Conservation (phyloP, 345 rosid species). For the Iberis pinnata region DNA sequence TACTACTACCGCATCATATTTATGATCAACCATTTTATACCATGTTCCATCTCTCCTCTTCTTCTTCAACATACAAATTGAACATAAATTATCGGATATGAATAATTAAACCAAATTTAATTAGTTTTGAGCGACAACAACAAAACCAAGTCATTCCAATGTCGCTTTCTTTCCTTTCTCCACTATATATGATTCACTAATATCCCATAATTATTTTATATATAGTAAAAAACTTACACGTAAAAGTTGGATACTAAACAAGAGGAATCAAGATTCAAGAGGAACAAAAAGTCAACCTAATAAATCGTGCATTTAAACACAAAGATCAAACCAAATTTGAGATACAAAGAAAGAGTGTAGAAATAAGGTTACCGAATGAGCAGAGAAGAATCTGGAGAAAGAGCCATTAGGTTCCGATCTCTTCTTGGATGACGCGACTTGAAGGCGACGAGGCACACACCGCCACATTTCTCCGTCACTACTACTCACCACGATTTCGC, state of each 20-base stretch:
- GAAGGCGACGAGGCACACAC: slow-evolving; percentile 72
- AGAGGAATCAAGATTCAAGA: too few species aligned
- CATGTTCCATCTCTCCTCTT: slow-evolving; percentile 33
- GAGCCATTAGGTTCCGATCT: slow-evolving; percentile 33
- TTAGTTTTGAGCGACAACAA: too few species aligned
- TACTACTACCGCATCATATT: slow-evolving; percentile 89
- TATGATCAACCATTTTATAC: slow-evolving; percentile 90
- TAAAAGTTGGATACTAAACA: too few species aligned
- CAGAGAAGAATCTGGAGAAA: slow-evolving; percentile 58
- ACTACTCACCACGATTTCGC: slow-evolving; percentile 16
- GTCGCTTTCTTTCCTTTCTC: too few species aligned
- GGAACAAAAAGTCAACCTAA: too few species aligned
- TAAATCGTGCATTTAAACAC: not conserved
- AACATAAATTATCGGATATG: not conserved
- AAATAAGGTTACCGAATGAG: slow-evolving; percentile 48
- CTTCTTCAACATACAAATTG: slow-evolving; percentile 5
- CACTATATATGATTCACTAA: too few species aligned
- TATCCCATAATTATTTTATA: too few species aligned
- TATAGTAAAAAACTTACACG: too few species aligned
- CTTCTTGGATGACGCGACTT: slow-evolving; percentile 47
- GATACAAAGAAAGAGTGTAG: too few species aligned
- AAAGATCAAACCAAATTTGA: too few species aligned
- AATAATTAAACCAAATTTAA: not conserved
- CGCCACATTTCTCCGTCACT: slow-evolving; percentile 67
- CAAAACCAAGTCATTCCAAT: too few species aligned